Base-by-base conservation (phyloP, 1,284 basidiomycete genomes). In the Hemileia vastatrix region DNA sequence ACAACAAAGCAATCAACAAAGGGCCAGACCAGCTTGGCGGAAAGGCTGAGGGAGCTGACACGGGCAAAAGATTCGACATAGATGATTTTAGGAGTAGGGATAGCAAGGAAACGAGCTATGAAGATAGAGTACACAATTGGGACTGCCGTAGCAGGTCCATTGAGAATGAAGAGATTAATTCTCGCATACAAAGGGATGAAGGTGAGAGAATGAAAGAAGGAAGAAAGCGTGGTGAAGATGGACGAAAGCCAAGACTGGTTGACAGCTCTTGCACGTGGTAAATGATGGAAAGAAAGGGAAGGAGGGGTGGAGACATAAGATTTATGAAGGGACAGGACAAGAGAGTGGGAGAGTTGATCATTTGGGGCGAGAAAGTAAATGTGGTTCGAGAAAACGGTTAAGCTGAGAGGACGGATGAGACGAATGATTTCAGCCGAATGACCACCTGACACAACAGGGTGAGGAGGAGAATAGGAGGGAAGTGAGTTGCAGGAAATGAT, bases 51-150 rank as follows among this genome's bases (percentile, higher is more conserved):
- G 0, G 82, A 81, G 31, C 78, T 80, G 4, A 96, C 91, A 13
- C 95, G 84, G 4, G 95, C 92, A 73, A 95, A 95, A 0, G 91
- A 93, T 76, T 98, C 95, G 48, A 97, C 80, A 75, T 97, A 99
- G 60, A 99, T 83, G 27, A 91, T 76, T 49, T 79, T 80, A 1
- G 94, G 88, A 1, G 86, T 82, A 15, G 80, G 78, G 9, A 91
- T 75, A 6, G 86, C 87, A 27, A 94, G 71, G 64, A 94, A 79
- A 90, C 94, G 73, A 33, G 50, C 19, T 59, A 1, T 6, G 58
- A 40, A 23, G 64, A 54, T 59, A 59, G 52, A 48, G 24, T 54
- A 47, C 6, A 23, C 89, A 15, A 98, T 80, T 1, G 87, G 80
- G 33, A 94, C 84, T 72, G 90, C 94, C 2, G 94, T 97, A 6